Percentiles rank a stretch among this genome's conserved stretches.
Conservation (phyloP, 495 filamentous ascomycete species). For the Tuber melanosporum region DNA sequence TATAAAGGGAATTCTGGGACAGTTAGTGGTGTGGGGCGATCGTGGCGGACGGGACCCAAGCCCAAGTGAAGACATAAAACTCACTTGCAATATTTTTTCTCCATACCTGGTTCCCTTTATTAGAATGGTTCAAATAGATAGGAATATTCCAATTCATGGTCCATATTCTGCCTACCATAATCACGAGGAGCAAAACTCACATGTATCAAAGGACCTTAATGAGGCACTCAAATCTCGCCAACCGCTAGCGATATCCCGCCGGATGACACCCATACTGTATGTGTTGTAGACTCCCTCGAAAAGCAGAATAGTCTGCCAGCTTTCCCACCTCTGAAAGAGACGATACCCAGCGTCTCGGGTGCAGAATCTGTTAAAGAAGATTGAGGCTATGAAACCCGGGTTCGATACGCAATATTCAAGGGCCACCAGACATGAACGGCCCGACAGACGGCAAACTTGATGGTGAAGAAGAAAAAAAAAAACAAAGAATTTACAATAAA, state of each 20-base stretch:
- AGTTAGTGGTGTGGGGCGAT: background rate
- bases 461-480: background rate
- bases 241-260: background rate
- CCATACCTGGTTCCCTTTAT: constrained; percentile 22
- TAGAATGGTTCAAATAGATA: constrained; percentile 2
- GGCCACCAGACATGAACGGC: background rate
- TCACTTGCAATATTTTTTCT: constrained; percentile 29
- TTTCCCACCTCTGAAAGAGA: background rate
- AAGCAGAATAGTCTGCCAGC: background rate
- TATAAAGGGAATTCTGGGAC: constrained; percentile 34
- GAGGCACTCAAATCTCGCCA: constrained; percentile 13
- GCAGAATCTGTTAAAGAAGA: background rate
- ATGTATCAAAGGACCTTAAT: constrained; percentile 32
- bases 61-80: constrained; percentile 9
- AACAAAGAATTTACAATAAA: background rate
- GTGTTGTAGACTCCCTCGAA: background rate
- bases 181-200: constrained; percentile 12
- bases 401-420: background rate
- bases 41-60: background rate
- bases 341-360: background rate
- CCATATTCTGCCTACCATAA: background rate
- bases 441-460: background rate
- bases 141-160: background rate
- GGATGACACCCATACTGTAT: background rate
- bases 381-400: background rate